Evolutionary conservation across 2,329 filamentous ascomycete genomes (phyloP).

Genomic region (Curvularia hawaiiensis): DNA sequence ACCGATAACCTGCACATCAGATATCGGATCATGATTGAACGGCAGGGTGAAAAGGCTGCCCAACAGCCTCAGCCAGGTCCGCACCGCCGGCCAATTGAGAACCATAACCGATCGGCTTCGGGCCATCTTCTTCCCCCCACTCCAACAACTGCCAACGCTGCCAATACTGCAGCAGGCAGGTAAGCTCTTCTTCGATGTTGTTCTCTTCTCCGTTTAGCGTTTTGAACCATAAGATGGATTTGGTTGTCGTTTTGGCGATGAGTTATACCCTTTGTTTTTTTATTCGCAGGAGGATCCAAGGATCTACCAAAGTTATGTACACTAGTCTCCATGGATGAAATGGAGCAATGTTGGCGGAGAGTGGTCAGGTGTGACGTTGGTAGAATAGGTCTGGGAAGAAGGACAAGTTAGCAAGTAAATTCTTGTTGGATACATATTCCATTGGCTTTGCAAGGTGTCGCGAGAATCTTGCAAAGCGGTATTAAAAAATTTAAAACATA

Average conservation of each 20-base stretch:
- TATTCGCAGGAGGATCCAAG: slow-evolving; percentile 25
- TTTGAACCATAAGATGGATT: slow-evolving; percentile 23
- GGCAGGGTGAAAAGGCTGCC: slow-evolving; percentile 48
- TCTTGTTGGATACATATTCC: slow-evolving; percentile 19
- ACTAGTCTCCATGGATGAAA: slow-evolving; percentile 16
- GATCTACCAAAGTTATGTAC: slow-evolving; percentile 35
- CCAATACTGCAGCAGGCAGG: slow-evolving; percentile 10
- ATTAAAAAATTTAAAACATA: slow-evolving; percentile 29
- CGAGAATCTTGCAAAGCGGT: slow-evolving; percentile 1
- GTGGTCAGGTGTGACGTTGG: background rate
- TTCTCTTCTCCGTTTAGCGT: slow-evolving; percentile 11
- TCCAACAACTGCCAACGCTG: slow-evolving; percentile 26
- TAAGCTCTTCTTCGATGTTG: slow-evolving; percentile 22
- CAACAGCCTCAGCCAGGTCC: slow-evolving; percentile 33
- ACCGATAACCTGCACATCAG: slow-evolving; percentile 62
- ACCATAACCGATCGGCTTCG: slow-evolving; percentile 44
- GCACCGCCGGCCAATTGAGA: slow-evolving; percentile 39
- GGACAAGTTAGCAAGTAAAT: slow-evolving; percentile 17
- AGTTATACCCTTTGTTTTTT: slow-evolving; percentile 44
- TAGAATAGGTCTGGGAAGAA: slow-evolving; percentile 21
- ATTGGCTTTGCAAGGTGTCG: slow-evolving; percentile 14
- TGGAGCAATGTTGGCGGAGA: background rate
- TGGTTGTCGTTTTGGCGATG: slow-evolving; percentile 27
- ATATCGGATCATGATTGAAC: slow-evolving; percentile 58
- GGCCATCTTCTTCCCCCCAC: slow-evolving; percentile 44